phyloP scores from a whole-genome alignment of 2,329 filamentous ascomycete genomes.

The Exserohilum turcica region DNA sequence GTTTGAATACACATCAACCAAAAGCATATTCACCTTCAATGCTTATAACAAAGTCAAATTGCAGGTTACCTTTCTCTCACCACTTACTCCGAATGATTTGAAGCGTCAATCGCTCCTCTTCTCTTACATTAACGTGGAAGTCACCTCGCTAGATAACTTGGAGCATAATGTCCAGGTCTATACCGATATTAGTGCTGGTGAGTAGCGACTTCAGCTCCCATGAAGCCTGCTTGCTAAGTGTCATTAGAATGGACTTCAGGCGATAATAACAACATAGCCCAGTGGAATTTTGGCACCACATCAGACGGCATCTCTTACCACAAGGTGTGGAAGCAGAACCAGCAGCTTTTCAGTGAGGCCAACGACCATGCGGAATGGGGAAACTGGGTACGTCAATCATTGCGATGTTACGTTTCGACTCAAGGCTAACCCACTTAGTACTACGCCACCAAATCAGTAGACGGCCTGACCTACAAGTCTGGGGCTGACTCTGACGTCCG shows the following conservation, averaged over 20 bases:
- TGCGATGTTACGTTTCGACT: not conserved
- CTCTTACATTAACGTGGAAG: constrained; percentile 70
- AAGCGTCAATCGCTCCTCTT: constrained; percentile 71
- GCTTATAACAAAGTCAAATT: constrained; percentile 66
- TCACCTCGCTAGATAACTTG: constrained; percentile 65
- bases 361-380: constrained; percentile 59
- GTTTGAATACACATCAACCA: constrained; percentile 73
- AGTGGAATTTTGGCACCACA: constrained; percentile 64
- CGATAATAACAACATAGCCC: constrained; percentile 59
- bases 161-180: constrained; percentile 72
- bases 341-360: constrained; percentile 54
- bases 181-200: constrained; percentile 72
- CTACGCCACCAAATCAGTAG: constrained; percentile 54
- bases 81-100: constrained; percentile 69
- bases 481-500: constrained; percentile 56
- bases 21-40: constrained; percentile 71
- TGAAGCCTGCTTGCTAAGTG: constrained; percentile 12
- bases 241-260: constrained; percentile 72
- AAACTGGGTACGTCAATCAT: constrained; percentile 44
- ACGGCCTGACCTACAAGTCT: constrained; percentile 54
- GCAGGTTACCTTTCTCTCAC: constrained; percentile 72
- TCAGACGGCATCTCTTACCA: constrained; percentile 62
- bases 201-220: constrained; percentile 25
- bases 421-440: constrained; percentile 42
- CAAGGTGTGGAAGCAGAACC: constrained; percentile 56